Evolutionary conservation across 257 asterid genomes (phyloP).

Genomic region (Capsicum baccatum): DNA sequence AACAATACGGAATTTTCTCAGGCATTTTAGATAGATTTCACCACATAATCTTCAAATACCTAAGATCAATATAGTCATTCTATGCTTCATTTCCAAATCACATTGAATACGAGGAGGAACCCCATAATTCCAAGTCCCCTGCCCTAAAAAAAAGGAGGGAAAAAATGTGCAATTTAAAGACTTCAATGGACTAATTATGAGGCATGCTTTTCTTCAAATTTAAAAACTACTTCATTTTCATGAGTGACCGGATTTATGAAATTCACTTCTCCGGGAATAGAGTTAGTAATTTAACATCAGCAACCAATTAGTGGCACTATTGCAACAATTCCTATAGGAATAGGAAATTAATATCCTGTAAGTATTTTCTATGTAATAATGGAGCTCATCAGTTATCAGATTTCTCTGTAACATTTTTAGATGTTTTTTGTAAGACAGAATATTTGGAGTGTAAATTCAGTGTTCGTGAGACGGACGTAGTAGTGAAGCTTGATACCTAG

Average conservation of each 20-base stretch:
- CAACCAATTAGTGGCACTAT: background rate
- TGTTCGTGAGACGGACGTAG: no score
- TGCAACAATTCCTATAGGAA: background rate
- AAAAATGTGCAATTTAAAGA: background rate
- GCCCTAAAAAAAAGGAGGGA: background rate
- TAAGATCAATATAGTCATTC: background rate
- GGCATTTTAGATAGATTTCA: background rate
- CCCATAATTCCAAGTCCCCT: background rate
- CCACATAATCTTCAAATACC: conserved; percentile 4
- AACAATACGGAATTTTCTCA: background rate
- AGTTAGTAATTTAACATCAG: conserved; percentile 12
- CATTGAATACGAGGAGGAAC: background rate
- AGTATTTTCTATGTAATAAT: background rate
- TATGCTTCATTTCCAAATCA: background rate
- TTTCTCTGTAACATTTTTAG: background rate
- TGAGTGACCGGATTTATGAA: background rate
- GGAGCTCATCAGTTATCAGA: conserved; percentile 12
- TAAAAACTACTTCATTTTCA: background rate
- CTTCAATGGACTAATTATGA: background rate
- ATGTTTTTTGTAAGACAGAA: background rate
- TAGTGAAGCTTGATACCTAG: no score
- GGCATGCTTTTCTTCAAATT: background rate
- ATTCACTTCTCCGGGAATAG: background rate
- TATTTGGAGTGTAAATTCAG: no score
- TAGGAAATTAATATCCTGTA: background rate